phyloP scores from a whole-genome alignment of 2,329 filamentous ascomycete species.

The Cryphonectria naterciae region DNA sequence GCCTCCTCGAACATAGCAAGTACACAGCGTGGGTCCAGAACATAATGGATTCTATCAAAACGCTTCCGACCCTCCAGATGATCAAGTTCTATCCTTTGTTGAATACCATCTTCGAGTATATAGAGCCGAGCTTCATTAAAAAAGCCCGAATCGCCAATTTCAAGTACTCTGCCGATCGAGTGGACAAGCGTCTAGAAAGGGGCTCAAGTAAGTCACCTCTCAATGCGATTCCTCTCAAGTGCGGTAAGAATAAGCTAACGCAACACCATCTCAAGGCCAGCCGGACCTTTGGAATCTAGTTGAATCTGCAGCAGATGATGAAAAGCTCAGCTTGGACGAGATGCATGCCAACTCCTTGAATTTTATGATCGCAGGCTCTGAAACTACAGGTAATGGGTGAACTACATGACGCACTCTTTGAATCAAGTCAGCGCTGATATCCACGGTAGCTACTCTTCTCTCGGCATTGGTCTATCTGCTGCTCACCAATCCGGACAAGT shows the following conservation, averaged over 20 bases:
- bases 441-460: conserved; percentile 14
- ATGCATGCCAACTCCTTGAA: conserved; percentile 13
- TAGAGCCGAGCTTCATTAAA: conserved; percentile 7
- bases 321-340: conserved; percentile 4
- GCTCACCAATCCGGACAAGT: not conserved
- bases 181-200: conserved; percentile 15
- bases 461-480: conserved; percentile 16
- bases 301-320: not conserved
- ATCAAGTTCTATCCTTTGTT: conserved; percentile 15
- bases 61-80: conserved; percentile 15
- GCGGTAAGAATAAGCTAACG: not conserved
- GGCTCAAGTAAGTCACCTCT: conserved; percentile 8
- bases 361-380: conserved; percentile 23
- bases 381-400: conserved; percentile 20
- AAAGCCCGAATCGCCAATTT: conserved; percentile 5
- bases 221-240: no score
- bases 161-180: conserved; percentile 14
- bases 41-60: conserved; percentile 33
- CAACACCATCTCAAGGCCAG: not conserved
- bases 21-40: conserved; percentile 37
- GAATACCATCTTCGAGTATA: not conserved
- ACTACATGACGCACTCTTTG: not conserved
- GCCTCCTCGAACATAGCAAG: conserved; percentile 37
- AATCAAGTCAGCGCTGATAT: not conserved
- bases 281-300: conserved; percentile 18